Evolutionary conservation across 768 basidiomycete genomes (phyloP), one percentile per base, ranked within the genome.

Genomic region (Rhodotorula kratochvilovae): DNA sequence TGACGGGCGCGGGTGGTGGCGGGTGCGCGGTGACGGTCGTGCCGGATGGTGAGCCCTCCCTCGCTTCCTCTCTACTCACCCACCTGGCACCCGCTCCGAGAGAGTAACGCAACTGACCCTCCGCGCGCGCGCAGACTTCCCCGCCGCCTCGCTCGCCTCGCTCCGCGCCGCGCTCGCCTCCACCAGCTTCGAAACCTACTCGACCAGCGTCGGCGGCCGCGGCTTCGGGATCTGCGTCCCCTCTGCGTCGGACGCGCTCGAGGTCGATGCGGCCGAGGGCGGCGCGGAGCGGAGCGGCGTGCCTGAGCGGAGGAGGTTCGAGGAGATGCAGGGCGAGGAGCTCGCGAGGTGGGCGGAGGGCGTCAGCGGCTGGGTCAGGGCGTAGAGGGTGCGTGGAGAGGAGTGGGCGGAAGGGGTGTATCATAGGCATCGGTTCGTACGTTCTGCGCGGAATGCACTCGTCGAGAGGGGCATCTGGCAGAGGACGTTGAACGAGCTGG

Each of bases 1-100:
- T 99, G 67, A 99, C 96, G 13, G 96, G 96, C 53, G 95, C 96
- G 15, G 96, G 96, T 42, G 96, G 96, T 51, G 96, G 96, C 35
- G 96, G 96, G n/a, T 98, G 96, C 78, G 89, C 93, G 10, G 92
- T 98, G 42, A 95, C 94, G 21, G 85, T 98, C 46, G 85, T 99
- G 62, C 96, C 96, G 62, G 93, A 97, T 82, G 86, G 95, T 94
- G 76, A 74, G 88, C 4, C 53, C 17, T 29, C 59, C 58, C 29
- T 33, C 31, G 17, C n/a, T 42, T n/a, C 5, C 29, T 31, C 33
- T 25, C 46, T 43, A 12, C 43, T 66, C 21, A 45, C 16, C 43
- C 66, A n/a, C 43, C 63, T 27, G 31, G 45, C 33, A 53, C 62
- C 31, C 62, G 25, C 8, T 36, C n/a, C 12, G 16, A 53, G 13